Evolutionary conservation across 805 yeast genomes (phyloP).

Genomic region (Wilhelminamyces savonicus): DNA sequence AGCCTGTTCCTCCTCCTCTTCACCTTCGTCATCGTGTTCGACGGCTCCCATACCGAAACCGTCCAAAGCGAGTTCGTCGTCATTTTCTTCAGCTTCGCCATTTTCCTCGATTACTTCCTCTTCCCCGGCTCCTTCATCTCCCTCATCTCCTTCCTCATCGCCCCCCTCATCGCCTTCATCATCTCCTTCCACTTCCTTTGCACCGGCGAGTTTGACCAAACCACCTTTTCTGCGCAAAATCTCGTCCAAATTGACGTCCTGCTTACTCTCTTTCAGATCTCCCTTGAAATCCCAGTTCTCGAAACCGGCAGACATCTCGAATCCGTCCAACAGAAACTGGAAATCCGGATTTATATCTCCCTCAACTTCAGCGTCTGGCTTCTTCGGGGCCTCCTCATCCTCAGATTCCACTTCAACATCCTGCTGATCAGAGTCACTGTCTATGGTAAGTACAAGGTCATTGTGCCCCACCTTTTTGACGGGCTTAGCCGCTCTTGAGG

Average conservation of each 20-base stretch:
- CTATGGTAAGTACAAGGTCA: slow-evolving; percentile 72
- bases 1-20: slow-evolving; percentile 19
- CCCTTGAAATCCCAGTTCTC: slow-evolving; percentile 84
- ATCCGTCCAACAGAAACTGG: slow-evolving; percentile 60
- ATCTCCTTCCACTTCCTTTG: slow-evolving; percentile 4
- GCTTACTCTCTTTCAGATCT: slow-evolving; percentile 27
- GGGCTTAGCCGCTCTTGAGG: slow-evolving; percentile 3
- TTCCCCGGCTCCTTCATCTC: slow-evolving; percentile 12
- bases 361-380: slow-evolving; percentile 28
- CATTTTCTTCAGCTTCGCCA: slow-evolving; percentile 25
- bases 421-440: slow-evolving; percentile 58
- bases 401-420: slow-evolving; percentile 6
- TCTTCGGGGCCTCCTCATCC: slow-evolving; percentile 21
- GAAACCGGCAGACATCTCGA: slow-evolving; percentile 40
- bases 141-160: slow-evolving; percentile 18
- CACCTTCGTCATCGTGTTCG: slow-evolving; percentile 27
- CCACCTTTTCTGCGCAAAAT: slow-evolving; percentile 86
- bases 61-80: slow-evolving; percentile 37
- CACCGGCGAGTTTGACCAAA: slow-evolving; percentile 43
- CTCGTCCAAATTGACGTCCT: slow-evolving; percentile 79
- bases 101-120: slow-evolving; percentile 31
- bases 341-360: slow-evolving; percentile 68
- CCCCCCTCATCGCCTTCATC: slow-evolving; percentile 12
- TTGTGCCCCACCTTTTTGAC: slow-evolving; percentile 11
- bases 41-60: slow-evolving; percentile 44